Evolutionary conservation across 495 filamentous ascomycete genomes (phyloP).

Genomic region (Mycothermus thermophilus): DNA sequence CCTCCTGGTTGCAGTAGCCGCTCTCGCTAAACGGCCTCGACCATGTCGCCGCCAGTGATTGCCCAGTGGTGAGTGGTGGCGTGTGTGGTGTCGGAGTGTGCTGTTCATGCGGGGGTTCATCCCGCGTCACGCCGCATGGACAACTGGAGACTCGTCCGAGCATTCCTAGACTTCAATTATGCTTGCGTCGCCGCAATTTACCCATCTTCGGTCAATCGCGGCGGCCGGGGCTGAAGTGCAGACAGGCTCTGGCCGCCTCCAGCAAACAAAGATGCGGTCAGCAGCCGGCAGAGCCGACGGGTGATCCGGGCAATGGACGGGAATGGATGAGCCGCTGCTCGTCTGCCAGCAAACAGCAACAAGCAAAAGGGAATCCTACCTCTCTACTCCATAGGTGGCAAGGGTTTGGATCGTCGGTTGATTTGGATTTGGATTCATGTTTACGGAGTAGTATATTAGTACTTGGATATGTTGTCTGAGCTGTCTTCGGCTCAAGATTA

Average conservation of each 20-base stretch:
- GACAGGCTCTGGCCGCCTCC: constrained; percentile 3
- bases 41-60: background rate
- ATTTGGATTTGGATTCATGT: no score
- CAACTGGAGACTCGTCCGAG: no score
- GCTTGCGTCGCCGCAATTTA: no score
- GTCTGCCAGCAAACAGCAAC: background rate
- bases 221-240: no score
- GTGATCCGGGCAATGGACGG: background rate
- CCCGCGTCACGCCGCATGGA: constrained; percentile 4
- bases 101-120: constrained; percentile 1
- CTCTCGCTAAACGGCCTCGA: background rate
- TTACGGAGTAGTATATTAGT: no score
- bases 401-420: no score
- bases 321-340: background rate
- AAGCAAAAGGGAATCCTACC: no score
- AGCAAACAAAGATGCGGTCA: constrained; percentile 10
- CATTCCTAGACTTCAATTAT: no score
- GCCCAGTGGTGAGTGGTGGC: background rate
- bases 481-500: no score
- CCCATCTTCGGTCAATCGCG: constrained; percentile 1
- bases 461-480: no score
- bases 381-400: no score
- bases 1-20: no score
- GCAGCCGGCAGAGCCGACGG: constrained; percentile 6
- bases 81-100: constrained; percentile 1